These are phyloP conservation scores for Obelidium mucronatum DNA, from an alignment of 192 early-diverging fungal species.

Conservation along the genomic window DNA sequence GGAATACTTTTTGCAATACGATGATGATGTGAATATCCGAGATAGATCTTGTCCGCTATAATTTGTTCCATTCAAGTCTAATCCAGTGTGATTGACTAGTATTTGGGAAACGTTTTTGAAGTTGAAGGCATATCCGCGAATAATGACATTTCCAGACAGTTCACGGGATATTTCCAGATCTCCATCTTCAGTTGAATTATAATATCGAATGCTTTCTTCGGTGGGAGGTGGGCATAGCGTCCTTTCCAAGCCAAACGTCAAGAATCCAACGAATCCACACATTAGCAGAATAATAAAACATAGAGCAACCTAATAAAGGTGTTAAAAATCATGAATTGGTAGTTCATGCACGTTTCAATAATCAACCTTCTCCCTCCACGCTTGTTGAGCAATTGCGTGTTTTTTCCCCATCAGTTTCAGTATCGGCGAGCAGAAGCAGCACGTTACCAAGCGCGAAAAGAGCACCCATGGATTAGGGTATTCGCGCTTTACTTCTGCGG, in stretches of 20 bases:
- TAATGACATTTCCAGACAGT: constrained; percentile 30
- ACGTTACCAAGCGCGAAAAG: constrained; percentile 48
- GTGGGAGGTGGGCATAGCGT: constrained; percentile 9
- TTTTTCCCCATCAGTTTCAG: constrained; percentile 41
- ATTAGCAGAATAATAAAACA: constrained; percentile 84
- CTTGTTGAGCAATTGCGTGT: constrained; percentile 49
- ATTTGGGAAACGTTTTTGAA: constrained; percentile 33
- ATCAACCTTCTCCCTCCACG: constrained; percentile 63
- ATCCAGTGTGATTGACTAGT: constrained; percentile 11
- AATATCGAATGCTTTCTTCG: background rate
- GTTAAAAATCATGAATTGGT: background rate
- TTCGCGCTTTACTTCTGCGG: too few species aligned
- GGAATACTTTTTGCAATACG: background rate
- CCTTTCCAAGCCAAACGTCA: constrained; percentile 54
- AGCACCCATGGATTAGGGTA: background rate
- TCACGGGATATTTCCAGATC: background rate
- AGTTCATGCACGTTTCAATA: background rate
- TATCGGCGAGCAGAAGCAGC: constrained; percentile 43
- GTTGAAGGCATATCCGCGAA: constrained; percentile 42
- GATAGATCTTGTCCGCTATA: constrained; percentile 45
- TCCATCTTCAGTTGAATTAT: background rate
- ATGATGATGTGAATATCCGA: constrained; percentile 21
- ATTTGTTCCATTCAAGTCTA: constrained; percentile 39
- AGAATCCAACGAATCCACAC: constrained; percentile 59
- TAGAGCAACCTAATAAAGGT: constrained; percentile 72